Evolutionary conservation across 2,329 filamentous ascomycete species (phyloP), one percentile per base, ranked within the genome.

Genomic region (Penicillium sumatraense): DNA sequence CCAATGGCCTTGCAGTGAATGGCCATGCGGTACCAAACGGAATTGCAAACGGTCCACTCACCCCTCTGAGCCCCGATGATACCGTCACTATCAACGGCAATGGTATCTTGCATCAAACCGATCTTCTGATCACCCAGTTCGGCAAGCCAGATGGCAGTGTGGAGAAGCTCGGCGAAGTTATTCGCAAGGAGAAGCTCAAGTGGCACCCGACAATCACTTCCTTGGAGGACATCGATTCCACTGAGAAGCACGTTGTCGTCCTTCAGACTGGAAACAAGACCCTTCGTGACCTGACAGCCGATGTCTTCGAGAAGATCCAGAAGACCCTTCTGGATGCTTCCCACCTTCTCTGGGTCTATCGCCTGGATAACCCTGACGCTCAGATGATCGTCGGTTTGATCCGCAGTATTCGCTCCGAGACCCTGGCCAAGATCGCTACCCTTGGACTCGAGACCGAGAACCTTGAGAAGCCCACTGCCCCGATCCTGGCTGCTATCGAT

Each of bases 351-450:
- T 69, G 67, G 67, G 65, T 69, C 9, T 66, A 67, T 31, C 55
- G 54, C 5, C 48, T 54, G 13, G 56, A 61, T 16, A 58, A 33
- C 20, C 65, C 65, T 8, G 67, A 68, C 50, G 53, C 62, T 13
- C 63, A 67, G 27, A 68, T 68, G 67, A 62, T 56, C n/a, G 59
- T 68, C n/a, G 67, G 67, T 8, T 40, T 69, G 8, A 57, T 63
- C 10, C 58, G 67, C 13, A 67, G 59, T 41, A 44, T 69, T 16
- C 63, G 67, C 14, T 68, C 67, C 1, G 66, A 68, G 48, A 62
- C 60, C 0, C 24, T 64, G 48, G 60, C 63, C 23, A 65, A 59
- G 35, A 54, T 65, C 20, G 61, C 62, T 3, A 68, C 64, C 3
- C 54, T 68, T 8, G 66, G 65, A 23, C 29, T 68, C 18, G 53